phyloP scores from a whole-genome alignment of 306 rosid species.

The Styphnolobium japonicum region DNA sequence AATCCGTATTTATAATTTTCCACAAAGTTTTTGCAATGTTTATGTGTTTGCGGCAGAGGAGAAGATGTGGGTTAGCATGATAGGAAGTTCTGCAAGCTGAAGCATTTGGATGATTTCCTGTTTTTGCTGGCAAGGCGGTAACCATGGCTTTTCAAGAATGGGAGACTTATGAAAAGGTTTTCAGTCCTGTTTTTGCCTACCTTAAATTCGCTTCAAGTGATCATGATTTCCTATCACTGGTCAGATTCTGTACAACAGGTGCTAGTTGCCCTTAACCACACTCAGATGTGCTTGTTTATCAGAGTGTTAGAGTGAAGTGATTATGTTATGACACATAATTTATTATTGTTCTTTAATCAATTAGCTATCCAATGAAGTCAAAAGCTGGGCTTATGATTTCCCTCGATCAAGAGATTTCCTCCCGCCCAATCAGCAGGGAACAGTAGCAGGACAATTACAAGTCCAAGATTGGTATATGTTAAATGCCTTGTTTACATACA shows the following conservation, averaged over 20 bases:
- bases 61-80: constrained; percentile 69
- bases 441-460: constrained; percentile 40
- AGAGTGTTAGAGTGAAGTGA: neutral
- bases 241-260: constrained; percentile 66
- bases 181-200: constrained; percentile 65
- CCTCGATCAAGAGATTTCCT: constrained; percentile 51
- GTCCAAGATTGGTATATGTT: constrained; percentile 54
- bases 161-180: constrained; percentile 79
- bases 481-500: neutral
- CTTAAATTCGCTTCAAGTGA: constrained; percentile 46
- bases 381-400: constrained; percentile 75
- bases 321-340: neutral
- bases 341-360: neutral
- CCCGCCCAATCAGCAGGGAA: constrained; percentile 54
- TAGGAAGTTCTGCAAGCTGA: too few species aligned
- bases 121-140: constrained; percentile 40
- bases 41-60: constrained; percentile 53
- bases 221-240: constrained; percentile 36
- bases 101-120: too few species aligned
- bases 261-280: neutral
- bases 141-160: constrained; percentile 42
- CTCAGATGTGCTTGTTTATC: neutral
- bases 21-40: neutral
- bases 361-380: constrained; percentile 52
- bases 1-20: neutral